Evolutionary conservation across 176 grass and related monocot genomes (phyloP), one percentile per base, ranked within the genome.

Genomic region (Ananas comosus): DNA sequence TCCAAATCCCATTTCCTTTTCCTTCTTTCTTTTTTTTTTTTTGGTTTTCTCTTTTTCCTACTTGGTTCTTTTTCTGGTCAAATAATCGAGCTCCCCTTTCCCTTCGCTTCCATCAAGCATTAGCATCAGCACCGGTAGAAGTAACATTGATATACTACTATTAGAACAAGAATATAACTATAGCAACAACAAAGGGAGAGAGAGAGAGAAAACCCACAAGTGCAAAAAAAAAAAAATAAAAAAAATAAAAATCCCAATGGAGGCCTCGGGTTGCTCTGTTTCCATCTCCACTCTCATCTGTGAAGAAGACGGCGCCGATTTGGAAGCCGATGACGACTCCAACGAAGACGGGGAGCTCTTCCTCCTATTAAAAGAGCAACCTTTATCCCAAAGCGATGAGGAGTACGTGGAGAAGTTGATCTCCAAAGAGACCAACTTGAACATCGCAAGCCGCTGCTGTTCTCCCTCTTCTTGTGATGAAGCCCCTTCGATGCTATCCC

Each of bases 231-330:
- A 1, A 6, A 6, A 33, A 33, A 4, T 7, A 1, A 6, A 6
- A 3, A 5, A 42, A 42, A 42, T 7, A 42, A 42, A 42, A 42
- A 42, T 42, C 33, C 56, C 21, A 61, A 61, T 61, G 71, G 83
- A 88, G 51, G 68, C 56, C 19, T 71, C 51, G 63, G 49, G 13
- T 12, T 51, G 49, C 68, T 81, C 72, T 17, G 69, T 75, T 57
- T 78, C 82, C 23, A 56, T 88, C 77, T 91, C 88, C 64, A 68
- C 17, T 51, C 88, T 96, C 49, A 75, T 91, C 75, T 96, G 91
- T 78, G 83, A 91, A 23, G 88, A 96, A 65, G 78, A 96, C 56
- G 64, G 79, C 80, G 23, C 74, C 24, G 80, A 79, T 53, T 74
- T 96, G 48, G 80, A 72, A 12, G 75, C 21, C 58, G 56, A 12